phyloP scores from a whole-genome alignment of 78 protist species.

The Speleostelium caveatum region DNA sequence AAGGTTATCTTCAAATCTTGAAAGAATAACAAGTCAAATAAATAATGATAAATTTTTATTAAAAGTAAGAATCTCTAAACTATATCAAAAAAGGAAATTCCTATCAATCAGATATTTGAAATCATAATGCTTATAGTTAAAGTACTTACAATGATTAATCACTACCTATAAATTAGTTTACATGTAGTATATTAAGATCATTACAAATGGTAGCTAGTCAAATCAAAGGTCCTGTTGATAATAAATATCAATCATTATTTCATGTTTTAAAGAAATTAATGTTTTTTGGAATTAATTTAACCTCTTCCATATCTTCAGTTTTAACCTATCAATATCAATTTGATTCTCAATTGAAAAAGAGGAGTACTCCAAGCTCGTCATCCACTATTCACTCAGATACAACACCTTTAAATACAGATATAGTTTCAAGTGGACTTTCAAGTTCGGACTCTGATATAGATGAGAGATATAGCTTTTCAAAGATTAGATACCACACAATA shows the following conservation, averaged over 20 bases:
- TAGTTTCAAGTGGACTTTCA: constrained; percentile 35
- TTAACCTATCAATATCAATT: constrained; percentile 35
- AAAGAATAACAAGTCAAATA: constrained; percentile 3
- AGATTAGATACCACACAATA: constrained; percentile 34
- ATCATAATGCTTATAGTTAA: no score
- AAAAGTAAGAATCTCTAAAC: constrained; percentile 14
- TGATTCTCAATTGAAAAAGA: constrained; percentile 3
- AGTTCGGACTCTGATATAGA: constrained; percentile 73
- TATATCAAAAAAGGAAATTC: no score
- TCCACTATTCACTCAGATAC: neutral
- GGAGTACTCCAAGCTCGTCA: neutral
- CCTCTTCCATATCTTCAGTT: constrained; percentile 27
- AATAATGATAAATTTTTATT: constrained; percentile 38
- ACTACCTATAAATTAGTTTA: constrained; percentile 26
- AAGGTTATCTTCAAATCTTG: constrained; percentile 39
- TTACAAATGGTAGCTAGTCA: constrained; percentile 52
- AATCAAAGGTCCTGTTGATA: constrained; percentile 33
- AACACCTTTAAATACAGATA: neutral
- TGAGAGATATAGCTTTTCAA: constrained; percentile 35
- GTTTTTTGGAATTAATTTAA: constrained; percentile 57
- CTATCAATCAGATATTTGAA: no score
- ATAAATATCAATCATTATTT: constrained; percentile 6
- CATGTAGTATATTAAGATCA: constrained; percentile 63
- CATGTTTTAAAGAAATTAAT: constrained; percentile 45
- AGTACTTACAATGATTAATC: no score